Evolutionary conservation across 2,329 filamentous ascomycete species (phyloP).

Genomic region (Waltergamsia citrina): DNA sequence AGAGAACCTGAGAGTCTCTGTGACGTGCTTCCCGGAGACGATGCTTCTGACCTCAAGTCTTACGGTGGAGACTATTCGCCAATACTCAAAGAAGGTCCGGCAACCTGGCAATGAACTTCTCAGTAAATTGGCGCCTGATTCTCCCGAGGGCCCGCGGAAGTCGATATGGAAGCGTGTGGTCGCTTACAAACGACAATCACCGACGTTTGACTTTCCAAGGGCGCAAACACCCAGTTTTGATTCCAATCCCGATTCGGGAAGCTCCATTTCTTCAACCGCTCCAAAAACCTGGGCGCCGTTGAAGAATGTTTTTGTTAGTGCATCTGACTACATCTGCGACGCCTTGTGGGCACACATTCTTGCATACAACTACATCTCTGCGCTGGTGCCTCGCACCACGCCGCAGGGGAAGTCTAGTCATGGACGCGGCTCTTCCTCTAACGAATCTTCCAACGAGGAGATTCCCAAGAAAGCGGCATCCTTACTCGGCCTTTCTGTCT

Average conservation of each 20-base stretch:
- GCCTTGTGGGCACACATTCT: constrained; percentile 50
- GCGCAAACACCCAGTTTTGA: constrained; percentile 5
- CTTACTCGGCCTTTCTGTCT: constrained; percentile 34
- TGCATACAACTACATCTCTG: constrained; percentile 47
- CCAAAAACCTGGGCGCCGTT: constrained; percentile 33
- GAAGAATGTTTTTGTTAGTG: constrained; percentile 41
- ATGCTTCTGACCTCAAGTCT: constrained; percentile 47
- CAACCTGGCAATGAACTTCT: constrained; percentile 22
- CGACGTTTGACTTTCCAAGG: too few species aligned
- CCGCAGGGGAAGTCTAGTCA: background rate
- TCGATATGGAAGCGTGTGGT: constrained; percentile 27
- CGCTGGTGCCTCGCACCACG: constrained; percentile 15
- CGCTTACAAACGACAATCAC: constrained; percentile 16
- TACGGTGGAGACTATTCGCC: constrained; percentile 47
- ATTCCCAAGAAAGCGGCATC: constrained; percentile 43
- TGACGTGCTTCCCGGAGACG: constrained; percentile 48
- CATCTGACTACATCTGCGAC: constrained; percentile 46
- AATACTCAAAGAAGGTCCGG: constrained; percentile 42
- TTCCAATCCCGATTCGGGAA: constrained; percentile 7
- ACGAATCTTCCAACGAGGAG: constrained; percentile 3
- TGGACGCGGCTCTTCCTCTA: background rate
- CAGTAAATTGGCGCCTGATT: constrained; percentile 10
- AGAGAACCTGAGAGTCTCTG: constrained; percentile 42
- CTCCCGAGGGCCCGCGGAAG: constrained; percentile 10
- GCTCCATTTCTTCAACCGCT: constrained; percentile 5